These are phyloP conservation scores for Stachybotrys elegans DNA, from an alignment of 2,329 filamentous ascomycete species.

Conservation along the genomic window DNA sequence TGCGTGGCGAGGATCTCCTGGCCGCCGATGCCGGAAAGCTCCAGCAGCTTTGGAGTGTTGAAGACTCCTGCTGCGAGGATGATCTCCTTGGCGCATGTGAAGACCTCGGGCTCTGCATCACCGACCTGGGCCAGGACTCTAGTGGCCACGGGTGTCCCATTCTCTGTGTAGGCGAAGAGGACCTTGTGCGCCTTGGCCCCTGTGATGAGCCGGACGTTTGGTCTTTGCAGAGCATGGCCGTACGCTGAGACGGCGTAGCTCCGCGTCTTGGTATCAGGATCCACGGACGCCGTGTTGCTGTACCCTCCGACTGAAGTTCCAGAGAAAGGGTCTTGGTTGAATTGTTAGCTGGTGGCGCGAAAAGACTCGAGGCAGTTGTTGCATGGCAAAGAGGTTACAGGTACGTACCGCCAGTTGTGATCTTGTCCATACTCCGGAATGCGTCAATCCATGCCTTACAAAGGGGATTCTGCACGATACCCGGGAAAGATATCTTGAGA, in stretches of 20 bases:
- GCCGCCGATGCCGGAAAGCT: conserved; percentile 36
- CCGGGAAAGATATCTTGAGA: conserved; percentile 3
- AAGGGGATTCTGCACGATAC: not conserved
- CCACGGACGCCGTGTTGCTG: conserved; percentile 14
- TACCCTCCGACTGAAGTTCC: conserved; percentile 11
- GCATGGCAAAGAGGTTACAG: not conserved
- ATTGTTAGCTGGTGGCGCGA: no score
- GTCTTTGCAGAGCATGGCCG: conserved; percentile 2
- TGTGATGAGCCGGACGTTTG: conserved; percentile 20
- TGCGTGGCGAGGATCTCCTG: conserved; percentile 24
- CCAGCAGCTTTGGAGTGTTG: conserved; percentile 36
- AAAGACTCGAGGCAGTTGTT: not conserved
- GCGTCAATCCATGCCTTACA: conserved; percentile 3
- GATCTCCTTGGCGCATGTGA: conserved; percentile 30
- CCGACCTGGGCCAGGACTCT: conserved; percentile 12
- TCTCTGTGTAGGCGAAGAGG: conserved; percentile 12
- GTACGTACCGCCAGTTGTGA: conserved; percentile 3
- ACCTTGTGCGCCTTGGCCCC: conserved; percentile 15
- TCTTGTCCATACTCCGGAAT: conserved; percentile 1
- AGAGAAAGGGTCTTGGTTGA: conserved; percentile 13
- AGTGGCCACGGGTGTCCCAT: conserved; percentile 11
- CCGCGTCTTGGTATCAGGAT: conserved; percentile 16
- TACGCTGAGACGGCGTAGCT: conserved; percentile 14
- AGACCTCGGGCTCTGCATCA: conserved; percentile 7
- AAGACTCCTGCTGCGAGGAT: conserved; percentile 37